These are phyloP conservation scores for Paraglomus occultum DNA, from an alignment of 192 early-diverging fungal genomes.

Conservation along the genomic window DNA sequence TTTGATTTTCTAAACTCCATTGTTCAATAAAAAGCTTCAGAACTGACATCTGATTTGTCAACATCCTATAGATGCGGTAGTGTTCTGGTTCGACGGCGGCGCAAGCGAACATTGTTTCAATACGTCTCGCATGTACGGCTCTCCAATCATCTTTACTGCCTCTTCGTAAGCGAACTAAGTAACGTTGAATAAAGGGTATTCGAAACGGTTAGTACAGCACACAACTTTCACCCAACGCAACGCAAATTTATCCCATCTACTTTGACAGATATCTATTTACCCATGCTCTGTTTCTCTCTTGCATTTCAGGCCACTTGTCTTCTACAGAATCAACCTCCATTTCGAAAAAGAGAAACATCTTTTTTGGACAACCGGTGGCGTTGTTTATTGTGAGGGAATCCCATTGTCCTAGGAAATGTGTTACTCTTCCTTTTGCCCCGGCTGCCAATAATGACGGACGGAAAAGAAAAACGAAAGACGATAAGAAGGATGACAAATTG, in stretches of 20 bases:
- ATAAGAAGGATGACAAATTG: neutral
- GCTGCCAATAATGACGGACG: slow-evolving; percentile 29
- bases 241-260: neutral
- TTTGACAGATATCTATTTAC: slow-evolving; percentile 33
- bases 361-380: slow-evolving; percentile 38
- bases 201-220: neutral
- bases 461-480: neutral
- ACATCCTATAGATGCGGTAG: neutral
- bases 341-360: slow-evolving; percentile 51
- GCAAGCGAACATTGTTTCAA: slow-evolving; percentile 40
- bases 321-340: slow-evolving; percentile 53
- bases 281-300: slow-evolving; percentile 47
- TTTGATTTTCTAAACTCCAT: too few relatives aligned
- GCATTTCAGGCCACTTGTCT: slow-evolving; percentile 55
- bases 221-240: neutral
- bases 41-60: too few relatives aligned
- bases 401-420: slow-evolving; percentile 47
- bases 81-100: neutral
- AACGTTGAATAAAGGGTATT: too few relatives aligned
- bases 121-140: slow-evolving; percentile 47
- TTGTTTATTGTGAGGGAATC: slow-evolving; percentile 43
- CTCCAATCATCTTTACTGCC: slow-evolving; percentile 32
- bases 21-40: too few relatives aligned
- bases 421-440: slow-evolving; percentile 54
- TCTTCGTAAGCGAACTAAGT: slow-evolving; percentile 49